Base-by-base conservation (phyloP, 371 early-diverging fungal species). In the Mucor piriformis region DNA sequence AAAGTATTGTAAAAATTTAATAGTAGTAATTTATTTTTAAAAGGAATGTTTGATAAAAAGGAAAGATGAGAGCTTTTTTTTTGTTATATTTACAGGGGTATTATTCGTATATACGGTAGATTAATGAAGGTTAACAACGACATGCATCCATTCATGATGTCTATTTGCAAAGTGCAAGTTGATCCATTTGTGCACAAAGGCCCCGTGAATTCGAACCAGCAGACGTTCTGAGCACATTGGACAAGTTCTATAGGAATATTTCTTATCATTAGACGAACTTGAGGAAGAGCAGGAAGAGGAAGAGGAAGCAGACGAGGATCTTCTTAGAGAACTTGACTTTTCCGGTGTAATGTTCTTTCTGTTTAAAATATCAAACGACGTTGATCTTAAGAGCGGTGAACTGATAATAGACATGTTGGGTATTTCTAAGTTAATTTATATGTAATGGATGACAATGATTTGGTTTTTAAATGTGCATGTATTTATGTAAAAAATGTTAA, bases 101-200 rank as follows among this genome's bases (percentile, higher is more conserved):
- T 2, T 42, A 40, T 40, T 13, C 11, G 24, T n/a, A 27, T 25
- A 11, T 40, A 16, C 40, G 24, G 2, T 53, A 24, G 8, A n/a
- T 62, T 42, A 70, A 33, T 73, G 76, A 48, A 79, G 66, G 46
- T 79, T 79, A 4, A 79, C 79, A 46, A 79, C 76, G 50, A 79
- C 79, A 56, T 79, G 79, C 57, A 79, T 71, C 70, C 73, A 73
- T 66, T 79, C 79, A 37, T 73, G 72, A 54, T 79, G 79, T 50
- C 64, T 69, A 21, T 66, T 71, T 20, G 79, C 70, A 50, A 79
- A 79, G 50, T 79, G 79, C 20, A 69, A 49, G 52, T 72, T 76
- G 46, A 79, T 74, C 76, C 76, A 79, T 50, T 79, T 79, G 54
- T 76, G 66, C n/a, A 79, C 76, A 61, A 76, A 69, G 25, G 69